These are phyloP conservation scores for Auxenochlorella protothecoides DNA, from an alignment of 139 green algal genomes.

Conservation along the genomic window DNA sequence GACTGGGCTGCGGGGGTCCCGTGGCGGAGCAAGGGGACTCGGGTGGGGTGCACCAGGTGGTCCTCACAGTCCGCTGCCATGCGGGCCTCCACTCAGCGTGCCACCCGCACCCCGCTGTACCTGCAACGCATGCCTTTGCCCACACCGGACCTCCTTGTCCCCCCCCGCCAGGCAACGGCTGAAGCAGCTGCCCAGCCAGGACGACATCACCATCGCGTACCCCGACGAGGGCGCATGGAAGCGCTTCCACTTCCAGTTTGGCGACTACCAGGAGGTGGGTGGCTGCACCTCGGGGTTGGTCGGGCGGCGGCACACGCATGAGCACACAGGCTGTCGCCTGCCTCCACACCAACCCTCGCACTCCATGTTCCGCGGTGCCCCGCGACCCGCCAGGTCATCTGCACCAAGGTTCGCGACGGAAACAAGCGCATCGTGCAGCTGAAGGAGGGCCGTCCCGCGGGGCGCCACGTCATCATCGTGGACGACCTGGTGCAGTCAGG, in stretches of 20 bases:
- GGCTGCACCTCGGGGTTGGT: too few species aligned
- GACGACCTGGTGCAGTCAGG: constrained; percentile 94
- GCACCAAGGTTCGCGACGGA: constrained; percentile 93
- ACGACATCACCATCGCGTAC: constrained; percentile 91
- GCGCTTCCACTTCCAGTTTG: constrained; percentile 92
- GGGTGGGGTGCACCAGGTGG: too few species aligned
- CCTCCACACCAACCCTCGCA: too few species aligned
- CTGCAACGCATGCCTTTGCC: background rate
- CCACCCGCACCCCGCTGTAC: too few species aligned
- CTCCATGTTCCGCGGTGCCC: too few species aligned
- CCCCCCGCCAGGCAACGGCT: constrained; percentile 27
- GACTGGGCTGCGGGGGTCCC: too few species aligned
- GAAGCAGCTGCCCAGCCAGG: constrained; percentile 60
- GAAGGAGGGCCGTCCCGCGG: constrained; percentile 79
- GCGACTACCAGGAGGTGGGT: constrained; percentile 69
- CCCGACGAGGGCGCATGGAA: constrained; percentile 98
- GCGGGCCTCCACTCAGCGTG: too few species aligned
- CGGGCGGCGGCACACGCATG: too few species aligned
- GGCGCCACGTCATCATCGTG: constrained; percentile 94
- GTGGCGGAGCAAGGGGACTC: too few species aligned
- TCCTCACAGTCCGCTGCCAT: too few species aligned
- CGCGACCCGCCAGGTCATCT: constrained; percentile 69
- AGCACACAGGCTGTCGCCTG: too few species aligned
- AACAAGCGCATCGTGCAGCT: constrained; percentile 92
- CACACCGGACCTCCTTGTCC: too few species aligned